Percentiles rank a stretch among this genome's conserved stretches.
Conservation (phyloP, 2,329 filamentous ascomycete genomes). For the Leptographium lundbergii region DNA sequence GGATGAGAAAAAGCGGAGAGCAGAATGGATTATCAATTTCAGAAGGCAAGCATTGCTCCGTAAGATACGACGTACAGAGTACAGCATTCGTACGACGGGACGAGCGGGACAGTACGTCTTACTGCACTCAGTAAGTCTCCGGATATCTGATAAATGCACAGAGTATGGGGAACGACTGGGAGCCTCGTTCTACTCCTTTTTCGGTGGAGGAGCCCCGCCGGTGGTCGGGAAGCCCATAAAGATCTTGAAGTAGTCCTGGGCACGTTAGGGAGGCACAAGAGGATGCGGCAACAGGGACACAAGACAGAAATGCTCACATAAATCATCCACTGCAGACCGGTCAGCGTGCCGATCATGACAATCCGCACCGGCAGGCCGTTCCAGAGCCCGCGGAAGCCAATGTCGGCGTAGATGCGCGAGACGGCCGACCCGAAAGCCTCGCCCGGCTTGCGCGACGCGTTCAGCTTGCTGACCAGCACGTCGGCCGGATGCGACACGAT, state of each 20-base stretch:
- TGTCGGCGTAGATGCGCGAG: constrained; percentile 70
- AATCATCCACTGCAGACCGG: constrained; percentile 88
- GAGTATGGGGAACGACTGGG: background rate
- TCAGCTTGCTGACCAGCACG: constrained; percentile 89
- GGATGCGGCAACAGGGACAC: no score
- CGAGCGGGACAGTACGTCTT: no score
- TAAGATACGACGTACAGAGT: no score
- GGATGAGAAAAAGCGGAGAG: no score
- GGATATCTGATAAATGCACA: background rate
- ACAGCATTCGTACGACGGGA: no score
- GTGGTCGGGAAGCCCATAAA: constrained; percentile 81
- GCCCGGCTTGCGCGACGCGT: constrained; percentile 61
- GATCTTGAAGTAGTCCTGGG: constrained; percentile 73
- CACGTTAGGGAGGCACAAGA: background rate
- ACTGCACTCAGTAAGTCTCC: background rate
- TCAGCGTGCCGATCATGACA: constrained; percentile 77
- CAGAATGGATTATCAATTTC: no score
- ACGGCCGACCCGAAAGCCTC: constrained; percentile 70
- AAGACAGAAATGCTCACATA: no score
- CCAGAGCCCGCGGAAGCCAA: constrained; percentile 82
- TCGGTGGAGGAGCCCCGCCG: constrained; percentile 47
- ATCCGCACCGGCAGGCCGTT: constrained; percentile 77
- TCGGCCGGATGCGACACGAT: constrained; percentile 70
- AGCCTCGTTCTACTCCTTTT: constrained; percentile 21
- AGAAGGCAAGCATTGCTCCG: no score